A percentile compares a stretch with the other conserved stretches of the same genome.
Conservation (phyloP, 371 early-diverging fungal species). For the Syncephalastrum contaminatum region DNA sequence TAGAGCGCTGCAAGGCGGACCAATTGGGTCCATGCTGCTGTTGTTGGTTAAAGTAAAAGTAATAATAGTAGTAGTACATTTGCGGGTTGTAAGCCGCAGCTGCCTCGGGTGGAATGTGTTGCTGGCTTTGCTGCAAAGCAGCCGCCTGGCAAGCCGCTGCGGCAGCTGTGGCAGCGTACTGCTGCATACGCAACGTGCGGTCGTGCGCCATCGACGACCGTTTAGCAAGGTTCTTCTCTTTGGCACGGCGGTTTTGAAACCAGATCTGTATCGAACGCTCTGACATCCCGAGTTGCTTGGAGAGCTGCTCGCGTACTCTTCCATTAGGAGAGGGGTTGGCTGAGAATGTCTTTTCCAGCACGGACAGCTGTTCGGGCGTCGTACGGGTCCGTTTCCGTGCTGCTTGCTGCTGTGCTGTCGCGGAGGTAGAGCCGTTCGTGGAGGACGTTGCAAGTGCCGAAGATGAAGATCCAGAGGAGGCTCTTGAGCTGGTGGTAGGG, state of each 20-base stretch:
- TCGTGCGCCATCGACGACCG: constrained; percentile 49
- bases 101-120: constrained; percentile 25
- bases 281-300: constrained; percentile 87
- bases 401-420: constrained; percentile 36
- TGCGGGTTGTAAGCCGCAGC: constrained; percentile 19
- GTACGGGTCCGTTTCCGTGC: constrained; percentile 69
- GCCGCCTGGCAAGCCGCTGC: constrained; percentile 40
- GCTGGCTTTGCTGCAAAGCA: constrained; percentile 21
- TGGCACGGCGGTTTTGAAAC: constrained; percentile 98
- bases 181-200: constrained; percentile 39
- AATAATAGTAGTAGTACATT: constrained; percentile 44
- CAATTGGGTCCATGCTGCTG: constrained; percentile 19
- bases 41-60: constrained; percentile 44
- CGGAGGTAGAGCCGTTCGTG: background rate
- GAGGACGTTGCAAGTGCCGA: no score
- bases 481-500: no score
- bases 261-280: constrained; percentile 93
- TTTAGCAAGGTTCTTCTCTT: constrained; percentile 73
- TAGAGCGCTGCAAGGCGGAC: background rate
- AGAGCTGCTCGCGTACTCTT: constrained; percentile 80
- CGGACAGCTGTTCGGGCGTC: constrained; percentile 69
- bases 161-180: constrained; percentile 41
- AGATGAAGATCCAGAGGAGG: no score
- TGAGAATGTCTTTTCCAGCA: constrained; percentile 69
- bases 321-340: constrained; percentile 72